Evolutionary conservation across 139 green algal species (phyloP), one percentile per base, ranked within the genome.

Genomic region (Edaphochlamys debaryana): DNA sequence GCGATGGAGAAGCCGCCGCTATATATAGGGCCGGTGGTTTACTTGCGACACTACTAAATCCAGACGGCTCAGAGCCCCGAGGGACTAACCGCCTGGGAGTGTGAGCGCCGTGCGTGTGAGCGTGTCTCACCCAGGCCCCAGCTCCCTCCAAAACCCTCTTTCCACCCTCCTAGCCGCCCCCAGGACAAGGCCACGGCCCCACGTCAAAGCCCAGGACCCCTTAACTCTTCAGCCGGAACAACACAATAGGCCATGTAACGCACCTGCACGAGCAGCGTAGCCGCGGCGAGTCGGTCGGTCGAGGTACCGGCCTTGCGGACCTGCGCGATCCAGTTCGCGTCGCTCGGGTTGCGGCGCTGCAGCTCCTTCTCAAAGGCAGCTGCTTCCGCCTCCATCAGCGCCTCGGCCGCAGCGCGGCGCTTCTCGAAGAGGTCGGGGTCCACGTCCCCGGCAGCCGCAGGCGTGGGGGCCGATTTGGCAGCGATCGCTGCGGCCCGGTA

Each of bases 191-290:
- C n/a, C n/a, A n/a, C n/a, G n/a, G n/a, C n/a, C n/a, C n/a, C n/a
- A n/a, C n/a, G n/a, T n/a, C n/a, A n/a, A n/a, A n/a, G n/a, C n/a
- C n/a, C n/a, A n/a, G n/a, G n/a, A n/a, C n/a, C n/a, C n/a, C n/a
- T n/a, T n/a, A n/a, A n/a, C n/a, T n/a, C n/a, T n/a, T n/a, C n/a
- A n/a, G n/a, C n/a, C n/a, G n/a, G n/a, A n/a, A n/a, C n/a, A n/a
- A n/a, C n/a, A n/a, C n/a, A n/a, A n/a, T n/a, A n/a, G n/a, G n/a
- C n/a, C n/a, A n/a, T n/a, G n/a, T n/a, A n/a, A n/a, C 90, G 66
- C 75, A 93, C 89, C 88, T 94, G 89, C 11, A 99, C 78, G 67
- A 97, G 82, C 56, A 99, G 88, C 22, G 96, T 93, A 79, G 95
- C 88, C 9, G 96, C 96, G 4, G 96, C 96, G 30, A 99, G 92